Percentiles rank a stretch among this genome's conserved stretches.
Evolutionary conservation across 2,329 filamentous ascomycete genomes (phyloP).

Genomic region (Lasiodiplodia sp.): DNA sequence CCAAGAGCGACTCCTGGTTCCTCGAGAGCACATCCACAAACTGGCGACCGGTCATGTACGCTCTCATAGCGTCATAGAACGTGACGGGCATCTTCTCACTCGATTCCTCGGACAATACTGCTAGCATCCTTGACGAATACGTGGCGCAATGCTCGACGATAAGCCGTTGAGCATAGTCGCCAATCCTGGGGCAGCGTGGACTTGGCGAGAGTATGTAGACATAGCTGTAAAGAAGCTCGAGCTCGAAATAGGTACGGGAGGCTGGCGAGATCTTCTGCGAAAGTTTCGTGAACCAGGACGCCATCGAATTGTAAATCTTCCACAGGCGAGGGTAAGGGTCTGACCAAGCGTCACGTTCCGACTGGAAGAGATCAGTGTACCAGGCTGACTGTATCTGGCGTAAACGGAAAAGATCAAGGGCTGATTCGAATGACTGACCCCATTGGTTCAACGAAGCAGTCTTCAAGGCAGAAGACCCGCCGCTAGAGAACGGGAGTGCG

Average conservation of each 20-base stretch:
- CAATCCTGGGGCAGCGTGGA: slow-evolving; percentile 73
- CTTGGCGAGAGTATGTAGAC: slow-evolving; percentile 88
- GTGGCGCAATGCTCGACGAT: slow-evolving; percentile 87
- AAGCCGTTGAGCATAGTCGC: slow-evolving; percentile 77
- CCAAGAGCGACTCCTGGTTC: slow-evolving; percentile 56
- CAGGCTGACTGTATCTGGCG: slow-evolving; percentile 86
- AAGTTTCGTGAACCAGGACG: slow-evolving; percentile 80
- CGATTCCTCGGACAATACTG: slow-evolving; percentile 63
- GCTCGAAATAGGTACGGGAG: slow-evolving; percentile 79
- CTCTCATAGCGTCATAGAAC: slow-evolving; percentile 85
- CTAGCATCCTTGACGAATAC: slow-evolving; percentile 79
- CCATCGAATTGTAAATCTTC: slow-evolving; percentile 78
- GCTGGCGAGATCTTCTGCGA: slow-evolving; percentile 69
- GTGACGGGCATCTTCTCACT: slow-evolving; percentile 74
- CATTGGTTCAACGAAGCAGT: slow-evolving; percentile 60
- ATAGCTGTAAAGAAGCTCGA: slow-evolving; percentile 90
- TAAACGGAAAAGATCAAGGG: slow-evolving; percentile 80
- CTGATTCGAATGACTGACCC: slow-evolving; percentile 69
- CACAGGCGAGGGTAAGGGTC: slow-evolving; percentile 76
- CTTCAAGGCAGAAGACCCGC: slow-evolving; percentile 45
- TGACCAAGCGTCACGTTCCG: slow-evolving; percentile 70
- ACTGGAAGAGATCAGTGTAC: slow-evolving; percentile 89
- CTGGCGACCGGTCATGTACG: slow-evolving; percentile 72
- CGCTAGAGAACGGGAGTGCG: slow-evolving; percentile 67
- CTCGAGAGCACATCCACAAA: slow-evolving; percentile 64